Evolutionary conservation across 805 yeast species (phyloP), one percentile per base, ranked within the genome.

Genomic region (Hanseniaspora hatyaiensis): DNA sequence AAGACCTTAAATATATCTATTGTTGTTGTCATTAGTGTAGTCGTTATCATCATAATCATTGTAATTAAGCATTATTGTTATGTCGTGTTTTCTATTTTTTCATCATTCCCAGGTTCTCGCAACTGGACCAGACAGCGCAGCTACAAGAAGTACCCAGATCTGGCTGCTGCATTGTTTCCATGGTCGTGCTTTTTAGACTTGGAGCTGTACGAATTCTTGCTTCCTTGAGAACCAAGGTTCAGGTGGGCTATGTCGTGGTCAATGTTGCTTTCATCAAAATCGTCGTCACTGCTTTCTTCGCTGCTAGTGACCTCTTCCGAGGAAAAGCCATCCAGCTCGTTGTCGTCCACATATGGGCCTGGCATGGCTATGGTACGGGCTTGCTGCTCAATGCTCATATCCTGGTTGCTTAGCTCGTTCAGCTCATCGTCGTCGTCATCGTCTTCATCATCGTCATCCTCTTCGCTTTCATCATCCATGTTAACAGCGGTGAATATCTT

Each of bases 401-500:
- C 47, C 15, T 43, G 47, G 30, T 36, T 43, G 20, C 38, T 34
- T 26, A 43, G 40, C 34, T 43, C 47, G 19, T 43, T 43, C 4
- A 43, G n/a, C 15, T 43, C 47, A 11, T 43, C 47, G 15, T 40
- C 45, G 23, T 40, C 43, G 8, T 40, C 43, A 40, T 53, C 54
- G 29, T 36, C 40, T 3, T 41, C 39, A 52, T 57, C 47, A 11
- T 26, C 20, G 6, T 32, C 41, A 12, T 38, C 30, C 12, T 37
- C 40, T 4, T 51, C 56, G 3, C 57, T 53, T 16, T 57, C 52
- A 36, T 62, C 65, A 57, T 85, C 94, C 62, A 86, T 96, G 52
- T 92, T 94, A 39, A 89, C 98, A 9, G 97, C 97, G 57, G 86
- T 80, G 65, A 92, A 92, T 19, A 92, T 92, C 60, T 85, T 84